phyloP scores from a whole-genome alignment of 2,329 filamentous ascomycete species.

The Apiospora pterosperma region DNA sequence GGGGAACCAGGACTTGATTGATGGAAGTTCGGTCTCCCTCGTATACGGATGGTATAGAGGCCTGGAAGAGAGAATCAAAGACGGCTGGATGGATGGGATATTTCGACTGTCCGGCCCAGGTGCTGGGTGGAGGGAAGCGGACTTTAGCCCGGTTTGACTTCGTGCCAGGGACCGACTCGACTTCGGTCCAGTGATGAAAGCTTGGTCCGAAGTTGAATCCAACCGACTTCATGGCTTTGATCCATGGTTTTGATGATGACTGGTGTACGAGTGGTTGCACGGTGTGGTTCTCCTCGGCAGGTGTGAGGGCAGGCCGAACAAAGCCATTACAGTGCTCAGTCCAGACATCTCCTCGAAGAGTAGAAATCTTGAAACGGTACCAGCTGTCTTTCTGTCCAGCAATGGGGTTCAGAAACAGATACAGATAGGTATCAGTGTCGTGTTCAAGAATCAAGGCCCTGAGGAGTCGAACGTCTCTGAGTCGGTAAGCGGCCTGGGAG shows the following conservation, averaged over 20 bases:
- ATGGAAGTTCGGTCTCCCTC: conserved; percentile 6
- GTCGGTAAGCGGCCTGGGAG: conserved; percentile 16
- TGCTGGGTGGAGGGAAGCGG: conserved; percentile 17
- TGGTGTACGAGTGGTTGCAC: not conserved
- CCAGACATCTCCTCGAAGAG: not conserved
- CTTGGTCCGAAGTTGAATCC: conserved; percentile 24
- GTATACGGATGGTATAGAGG: conserved; percentile 1
- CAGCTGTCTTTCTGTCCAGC: conserved; percentile 17
- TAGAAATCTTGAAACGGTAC: conserved; percentile 21
- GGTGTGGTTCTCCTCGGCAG: conserved; percentile 12
- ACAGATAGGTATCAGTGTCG: conserved; percentile 6
- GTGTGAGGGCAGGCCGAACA: too few species aligned
- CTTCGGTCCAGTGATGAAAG: conserved; percentile 15
- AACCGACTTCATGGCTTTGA: conserved; percentile 23
- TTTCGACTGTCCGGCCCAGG: conserved; percentile 15
- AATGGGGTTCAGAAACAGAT: conserved; percentile 7
- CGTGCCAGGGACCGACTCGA: conserved; percentile 15
- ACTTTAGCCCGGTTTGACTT: conserved; percentile 9
- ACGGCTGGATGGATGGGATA: conserved; percentile 12
- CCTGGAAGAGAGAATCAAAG: conserved; percentile 10
- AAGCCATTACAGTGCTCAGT: conserved; percentile 18
- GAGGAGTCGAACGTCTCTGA: conserved; percentile 17
- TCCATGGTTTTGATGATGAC: conserved; percentile 19
- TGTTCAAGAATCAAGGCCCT: conserved; percentile 18
- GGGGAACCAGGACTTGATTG: conserved; percentile 16